Base-by-base conservation (phyloP, 2,329 filamentous ascomycete species). In the Calycina herbarum region DNA sequence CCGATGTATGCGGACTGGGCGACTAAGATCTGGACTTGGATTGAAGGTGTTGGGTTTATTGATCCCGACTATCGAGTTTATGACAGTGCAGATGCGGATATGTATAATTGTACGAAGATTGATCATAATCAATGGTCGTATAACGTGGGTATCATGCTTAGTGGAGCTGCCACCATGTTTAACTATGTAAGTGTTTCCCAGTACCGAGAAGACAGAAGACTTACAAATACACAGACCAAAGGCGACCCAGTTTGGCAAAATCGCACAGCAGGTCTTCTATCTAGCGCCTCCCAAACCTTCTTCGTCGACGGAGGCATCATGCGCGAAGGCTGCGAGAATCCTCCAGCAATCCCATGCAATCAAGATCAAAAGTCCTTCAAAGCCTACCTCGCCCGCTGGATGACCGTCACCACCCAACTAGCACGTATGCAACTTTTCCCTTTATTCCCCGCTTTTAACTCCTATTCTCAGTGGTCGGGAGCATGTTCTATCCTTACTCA, bases 1-100 rank as follows among this genome's bases (percentile, higher is more conserved):
- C 73, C 81, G 38, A 90, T 89, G 0, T 95, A 95, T 75, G 82
- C 85, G 1, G 85, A 92, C 3, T 94, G 91, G 91, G 91, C 91
- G 0, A 84, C 86, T 24, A 87, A 80, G 70, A 84, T 86, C 1
- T 96, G 91, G 80, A 82, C 91, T 63, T 92, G 89, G 89, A 86
- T 87, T 76, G 75, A 76, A 3, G 75, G 73, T 10, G 79, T 86
- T 57, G 80, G 85, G 1, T 82, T 91, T 63, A 85, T 91, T 68
- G 81, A 86, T 73, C 75, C 82, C 13, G 78, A 83, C 5, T 90
- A 83, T 74, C 80, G 83, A 57, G 79, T 91, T 31, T 89, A 82
- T 70, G 89, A 89, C 69, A 88, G 88, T 60, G 82, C 83, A 3
- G 82, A 85, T 64, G 83, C 68, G 5, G 82, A 82, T 42, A 77